Evolutionary conservation across 2,329 filamentous ascomycete genomes (phyloP).

Genomic region (Xylaria sp.): DNA sequence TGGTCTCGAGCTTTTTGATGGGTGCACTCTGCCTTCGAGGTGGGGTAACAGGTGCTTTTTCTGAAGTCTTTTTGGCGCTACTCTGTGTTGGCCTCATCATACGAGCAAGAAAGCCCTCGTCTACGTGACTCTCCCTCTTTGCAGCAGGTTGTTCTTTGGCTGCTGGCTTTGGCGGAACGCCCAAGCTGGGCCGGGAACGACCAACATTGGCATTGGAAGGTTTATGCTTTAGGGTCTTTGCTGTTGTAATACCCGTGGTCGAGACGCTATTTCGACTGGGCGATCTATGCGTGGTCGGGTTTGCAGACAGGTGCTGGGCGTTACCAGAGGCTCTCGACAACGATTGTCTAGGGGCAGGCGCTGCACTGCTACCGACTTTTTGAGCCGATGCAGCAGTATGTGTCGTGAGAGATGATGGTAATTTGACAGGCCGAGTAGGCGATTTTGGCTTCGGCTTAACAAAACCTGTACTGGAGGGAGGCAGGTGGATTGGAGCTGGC

Average conservation of each 20-base stretch:
- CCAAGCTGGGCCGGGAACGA: slow-evolving; percentile 58
- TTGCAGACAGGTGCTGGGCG: slow-evolving; percentile 38
- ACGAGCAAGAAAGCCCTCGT: slow-evolving; percentile 76
- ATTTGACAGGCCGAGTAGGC: slow-evolving; percentile 69
- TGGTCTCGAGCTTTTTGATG: slow-evolving; percentile 28
- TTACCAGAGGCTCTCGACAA: slow-evolving; percentile 49
- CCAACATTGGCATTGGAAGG: slow-evolving; percentile 39
- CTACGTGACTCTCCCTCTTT: slow-evolving; percentile 61
- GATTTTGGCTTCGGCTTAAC: slow-evolving; percentile 69
- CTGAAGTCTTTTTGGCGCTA: slow-evolving; percentile 69
- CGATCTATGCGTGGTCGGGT: slow-evolving; percentile 46
- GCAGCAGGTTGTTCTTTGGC: slow-evolving; percentile 53
- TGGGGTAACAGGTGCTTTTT: slow-evolving; percentile 61
- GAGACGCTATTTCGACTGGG: slow-evolving; percentile 53
- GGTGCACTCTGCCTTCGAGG: slow-evolving; percentile 47
- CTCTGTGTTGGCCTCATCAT: slow-evolving; percentile 80
- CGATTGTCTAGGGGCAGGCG: slow-evolving; percentile 46
- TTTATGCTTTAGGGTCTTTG: slow-evolving; percentile 42
- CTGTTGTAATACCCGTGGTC: slow-evolving; percentile 39
- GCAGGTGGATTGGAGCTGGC: slow-evolving; percentile 49
- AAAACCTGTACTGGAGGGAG: slow-evolving; percentile 50
- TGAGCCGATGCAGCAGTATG: slow-evolving; percentile 73
- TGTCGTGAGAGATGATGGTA: slow-evolving; percentile 70
- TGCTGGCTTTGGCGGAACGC: slow-evolving; percentile 63
- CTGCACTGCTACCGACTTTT: slow-evolving; percentile 53